Conservation (phyloP, 345 rosid species). For the Ailanthus altissimus region DNA sequence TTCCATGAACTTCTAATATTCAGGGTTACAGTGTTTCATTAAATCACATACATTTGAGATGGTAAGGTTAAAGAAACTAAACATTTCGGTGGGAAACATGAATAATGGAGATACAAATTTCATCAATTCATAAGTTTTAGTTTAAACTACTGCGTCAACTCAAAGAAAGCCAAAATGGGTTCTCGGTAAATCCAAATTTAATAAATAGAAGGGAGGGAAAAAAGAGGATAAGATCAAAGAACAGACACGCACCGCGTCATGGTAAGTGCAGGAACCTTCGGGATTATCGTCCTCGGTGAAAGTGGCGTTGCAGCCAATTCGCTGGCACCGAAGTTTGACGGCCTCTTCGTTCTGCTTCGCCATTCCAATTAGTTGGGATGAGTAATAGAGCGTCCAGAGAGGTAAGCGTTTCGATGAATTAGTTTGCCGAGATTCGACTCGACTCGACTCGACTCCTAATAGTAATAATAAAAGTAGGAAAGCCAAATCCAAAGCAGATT, state of each 20-base stretch:
- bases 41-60: constrained; percentile 11
- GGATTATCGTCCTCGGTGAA: constrained; percentile 85
- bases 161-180: background rate
- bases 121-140: background rate
- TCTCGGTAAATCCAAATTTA: background rate
- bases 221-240: background rate
- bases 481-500: background rate
- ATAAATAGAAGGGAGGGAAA: too few species aligned
- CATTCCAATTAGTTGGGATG: constrained; percentile 21
- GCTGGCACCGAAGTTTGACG: constrained; percentile 67
- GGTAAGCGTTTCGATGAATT: background rate
- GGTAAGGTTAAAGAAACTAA: background rate
- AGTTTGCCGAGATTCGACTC: constrained; percentile 11
- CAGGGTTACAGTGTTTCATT: background rate
- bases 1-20: background rate
- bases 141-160: background rate
- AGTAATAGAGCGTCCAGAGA: background rate
- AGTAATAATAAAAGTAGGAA: too few species aligned
- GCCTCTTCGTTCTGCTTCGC: constrained; percentile 36
- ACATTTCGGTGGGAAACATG: background rate
- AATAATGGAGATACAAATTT: background rate
- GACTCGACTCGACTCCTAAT: too few species aligned
- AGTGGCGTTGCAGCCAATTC: constrained; percentile 81
- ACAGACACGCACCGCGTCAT: constrained; percentile 50
- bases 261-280: constrained; percentile 82